Evolutionary conservation across 2,329 filamentous ascomycete species (phyloP).

Genomic region (Fusarium subglutinans): DNA sequence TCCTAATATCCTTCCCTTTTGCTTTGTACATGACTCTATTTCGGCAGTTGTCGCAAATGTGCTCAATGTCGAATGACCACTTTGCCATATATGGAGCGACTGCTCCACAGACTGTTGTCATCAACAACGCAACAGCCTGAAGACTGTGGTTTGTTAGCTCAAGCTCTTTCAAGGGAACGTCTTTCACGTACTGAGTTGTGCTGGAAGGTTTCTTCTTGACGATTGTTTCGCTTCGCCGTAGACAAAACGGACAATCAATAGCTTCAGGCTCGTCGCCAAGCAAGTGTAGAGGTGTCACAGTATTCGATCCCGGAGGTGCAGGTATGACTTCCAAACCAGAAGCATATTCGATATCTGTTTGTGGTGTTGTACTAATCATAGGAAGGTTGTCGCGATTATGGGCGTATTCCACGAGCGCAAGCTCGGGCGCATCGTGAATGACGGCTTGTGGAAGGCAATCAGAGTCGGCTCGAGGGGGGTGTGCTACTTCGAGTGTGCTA

Average conservation of each 20-base stretch:
- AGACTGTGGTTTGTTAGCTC: neutral
- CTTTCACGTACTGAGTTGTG: neutral
- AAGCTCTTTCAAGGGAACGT: rapidly evolving
- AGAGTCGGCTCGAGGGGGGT: neutral
- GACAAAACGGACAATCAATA: neutral
- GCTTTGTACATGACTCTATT: neutral
- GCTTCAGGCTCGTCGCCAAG: neutral
- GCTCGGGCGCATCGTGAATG: neutral
- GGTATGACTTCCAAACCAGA: neutral
- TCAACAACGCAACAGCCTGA: neutral
- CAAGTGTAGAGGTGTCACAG: neutral
- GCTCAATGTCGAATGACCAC: neutral
- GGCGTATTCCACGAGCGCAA: neutral
- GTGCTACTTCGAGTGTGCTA: neutral
- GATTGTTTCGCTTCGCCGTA: neutral
- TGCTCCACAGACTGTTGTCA: neutral
- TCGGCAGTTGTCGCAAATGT: neutral
- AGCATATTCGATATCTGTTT: neutral
- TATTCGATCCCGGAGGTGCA: neutral
- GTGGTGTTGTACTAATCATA: neutral
- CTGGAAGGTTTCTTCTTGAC: neutral
- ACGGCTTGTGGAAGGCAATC: neutral
- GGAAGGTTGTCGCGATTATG: neutral
- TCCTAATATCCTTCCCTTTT: neutral
- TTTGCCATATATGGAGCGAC: neutral